Conservation (phyloP, 2,329 filamentous ascomycete species). For the Byssoonygena ceratinophila region DNA sequence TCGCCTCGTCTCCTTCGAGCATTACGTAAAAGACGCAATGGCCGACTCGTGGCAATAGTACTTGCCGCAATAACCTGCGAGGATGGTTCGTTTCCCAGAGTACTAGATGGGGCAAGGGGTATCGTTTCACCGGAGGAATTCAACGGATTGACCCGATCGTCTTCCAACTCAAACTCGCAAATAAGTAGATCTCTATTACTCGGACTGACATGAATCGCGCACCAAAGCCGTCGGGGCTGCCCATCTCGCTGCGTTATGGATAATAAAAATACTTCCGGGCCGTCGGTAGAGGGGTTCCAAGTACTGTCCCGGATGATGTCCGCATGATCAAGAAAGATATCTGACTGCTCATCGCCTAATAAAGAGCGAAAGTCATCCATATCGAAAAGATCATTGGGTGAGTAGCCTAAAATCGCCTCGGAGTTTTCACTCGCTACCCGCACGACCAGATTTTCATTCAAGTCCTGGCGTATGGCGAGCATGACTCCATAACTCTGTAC, state of each 20-base stretch:
- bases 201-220: constrained; percentile 1
- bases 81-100: constrained; percentile 1
- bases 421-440: constrained; percentile 8
- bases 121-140: neutral
- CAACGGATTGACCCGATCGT: constrained; percentile 2
- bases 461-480: neutral
- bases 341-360: neutral
- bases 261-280: constrained; percentile 3
- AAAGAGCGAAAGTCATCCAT: neutral
- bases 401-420: constrained; percentile 4
- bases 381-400: neutral
- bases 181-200: constrained; percentile 1
- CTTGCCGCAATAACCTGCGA: constrained; percentile 1
- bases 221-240: neutral
- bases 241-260: neutral
- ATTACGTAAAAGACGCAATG: constrained; percentile 4
- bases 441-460: neutral
- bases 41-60: neutral
- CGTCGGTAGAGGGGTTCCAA: neutral
- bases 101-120: neutral
- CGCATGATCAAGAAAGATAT: constrained; percentile 5
- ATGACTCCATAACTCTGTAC: constrained; percentile 4
- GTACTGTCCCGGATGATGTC: neutral
- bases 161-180: constrained; percentile 8
- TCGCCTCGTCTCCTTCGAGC: constrained; percentile 1